phyloP scores from a whole-genome alignment of 352 stramenopile genomes.

The Phytophthora pseudosyringae region DNA sequence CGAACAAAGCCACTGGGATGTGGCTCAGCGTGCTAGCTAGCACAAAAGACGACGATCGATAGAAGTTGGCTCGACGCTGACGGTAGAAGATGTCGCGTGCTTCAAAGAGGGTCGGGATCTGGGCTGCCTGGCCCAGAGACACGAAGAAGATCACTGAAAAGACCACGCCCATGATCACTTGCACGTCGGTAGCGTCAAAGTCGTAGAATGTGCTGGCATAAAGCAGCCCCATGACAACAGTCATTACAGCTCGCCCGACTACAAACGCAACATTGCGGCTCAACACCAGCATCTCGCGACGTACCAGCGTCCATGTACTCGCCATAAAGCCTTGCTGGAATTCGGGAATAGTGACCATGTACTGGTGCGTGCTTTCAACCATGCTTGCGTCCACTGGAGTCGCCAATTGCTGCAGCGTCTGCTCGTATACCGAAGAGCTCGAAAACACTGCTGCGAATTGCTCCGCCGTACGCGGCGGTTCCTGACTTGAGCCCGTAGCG shows the following conservation, averaged over 20 bases:
- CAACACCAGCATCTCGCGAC: conserved; percentile 65
- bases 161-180: conserved; percentile 74
- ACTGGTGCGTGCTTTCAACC: conserved; percentile 51
- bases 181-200: conserved; percentile 43
- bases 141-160: conserved; percentile 86
- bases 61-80: conserved; percentile 51
- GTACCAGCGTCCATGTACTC: conserved; percentile 40
- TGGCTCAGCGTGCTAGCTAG: conserved; percentile 49
- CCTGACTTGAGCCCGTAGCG: conserved; percentile 6
- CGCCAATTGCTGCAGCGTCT: conserved; percentile 23
- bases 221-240: conserved; percentile 50
- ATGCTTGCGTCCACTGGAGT: conserved; percentile 20
- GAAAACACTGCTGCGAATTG: conserved; percentile 45
- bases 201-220: conserved; percentile 55
- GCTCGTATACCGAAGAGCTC: conserved; percentile 29
- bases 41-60: conserved; percentile 74
- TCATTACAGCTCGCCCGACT: conserved; percentile 49
- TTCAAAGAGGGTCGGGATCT: conserved; percentile 81
- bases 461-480: conserved; percentile 22
- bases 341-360: conserved; percentile 77
- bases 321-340: conserved; percentile 41
- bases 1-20: conserved; percentile 52
- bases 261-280: conserved; percentile 47
- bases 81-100: conserved; percentile 61
- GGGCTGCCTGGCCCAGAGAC: conserved; percentile 66